Evolutionary conservation across 2,329 filamentous ascomycete species (phyloP), one percentile per base, ranked within the genome.

Genomic region (Pezicula neosporulosa): DNA sequence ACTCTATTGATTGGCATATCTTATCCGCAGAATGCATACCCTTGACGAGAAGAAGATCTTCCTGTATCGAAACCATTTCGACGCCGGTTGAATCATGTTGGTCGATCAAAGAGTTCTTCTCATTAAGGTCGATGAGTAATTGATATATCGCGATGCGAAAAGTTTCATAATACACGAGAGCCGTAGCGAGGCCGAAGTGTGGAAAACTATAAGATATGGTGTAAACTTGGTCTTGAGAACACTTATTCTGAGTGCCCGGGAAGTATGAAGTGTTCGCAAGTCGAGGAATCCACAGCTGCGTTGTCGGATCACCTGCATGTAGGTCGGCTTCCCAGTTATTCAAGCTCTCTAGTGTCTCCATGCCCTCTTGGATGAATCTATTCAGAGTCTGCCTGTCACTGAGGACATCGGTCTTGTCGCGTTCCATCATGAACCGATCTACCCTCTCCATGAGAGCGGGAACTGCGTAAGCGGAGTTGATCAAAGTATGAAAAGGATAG

Each of bases 1-100:
- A 55, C 30, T 57, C 49, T n/a, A 48, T 30, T 1, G 48, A 53
- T 24, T 56, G 51, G 33, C 51, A 56, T 13, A 53, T 50, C 10
- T 38, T 13, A 35, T 56, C 51, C 30, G 51, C 48, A 12, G 48
- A 46, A 44, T 44, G 37, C 12, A 53, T 51, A 3, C 45, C 36
- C 15, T 35, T 44, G 7, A 12, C 16, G 2, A 9, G 16, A 30
- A 30, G 28, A 30, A 9, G 7, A 3, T 30, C 8, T 12, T 30
- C 28, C 8, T 7, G 10, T 30, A 30, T 9, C 8, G 28, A 9
- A 12, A 30, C 10, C 28, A 30, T 30, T 9, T 30, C 28, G 9
- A 30, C 28, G 8, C 28, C 3, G 10, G 28, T 30, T 8, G 3
- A 3, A 30, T 12, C 6, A 7, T 30, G 4, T 8, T 30, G 28